Evolutionary conservation across 2,329 filamentous ascomycete species (phyloP).

Genomic region (Fusarium multiceps): DNA sequence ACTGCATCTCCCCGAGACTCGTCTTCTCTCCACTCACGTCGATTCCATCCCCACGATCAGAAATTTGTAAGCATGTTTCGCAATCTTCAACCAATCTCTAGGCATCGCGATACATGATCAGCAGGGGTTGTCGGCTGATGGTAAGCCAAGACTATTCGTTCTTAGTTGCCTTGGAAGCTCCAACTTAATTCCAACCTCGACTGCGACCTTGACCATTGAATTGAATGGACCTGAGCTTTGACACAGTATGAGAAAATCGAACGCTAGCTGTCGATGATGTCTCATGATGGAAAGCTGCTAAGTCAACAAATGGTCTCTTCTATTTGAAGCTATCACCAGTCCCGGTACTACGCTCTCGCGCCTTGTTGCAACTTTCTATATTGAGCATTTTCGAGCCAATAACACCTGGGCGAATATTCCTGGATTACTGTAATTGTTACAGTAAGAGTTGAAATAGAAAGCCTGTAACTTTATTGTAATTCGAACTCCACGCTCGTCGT

Average conservation of each 20-base stretch:
- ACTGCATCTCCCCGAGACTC: neutral
- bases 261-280: neutral
- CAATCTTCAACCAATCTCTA: neutral
- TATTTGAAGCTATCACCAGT: neutral
- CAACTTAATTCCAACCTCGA: constrained; percentile 7
- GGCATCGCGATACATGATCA: constrained; percentile 18
- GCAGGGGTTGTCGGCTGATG: constrained; percentile 26
- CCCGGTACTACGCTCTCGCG: neutral
- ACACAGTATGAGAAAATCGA: neutral
- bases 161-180: neutral
- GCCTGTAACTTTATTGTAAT: neutral
- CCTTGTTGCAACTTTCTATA: neutral
- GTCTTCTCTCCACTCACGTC: neutral
- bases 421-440: neutral
- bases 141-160: neutral
- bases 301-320: neutral
- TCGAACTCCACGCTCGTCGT: neutral
- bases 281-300: neutral
- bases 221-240: neutral
- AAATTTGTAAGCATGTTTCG: neutral
- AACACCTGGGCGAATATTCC: neutral
- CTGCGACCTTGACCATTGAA: neutral
- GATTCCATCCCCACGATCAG: neutral
- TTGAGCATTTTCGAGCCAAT: neutral
- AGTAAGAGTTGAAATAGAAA: neutral